These are phyloP conservation scores for Hypoxylon fuscum DNA, from an alignment of 495 filamentous ascomycete genomes.

Conservation along the genomic window DNA sequence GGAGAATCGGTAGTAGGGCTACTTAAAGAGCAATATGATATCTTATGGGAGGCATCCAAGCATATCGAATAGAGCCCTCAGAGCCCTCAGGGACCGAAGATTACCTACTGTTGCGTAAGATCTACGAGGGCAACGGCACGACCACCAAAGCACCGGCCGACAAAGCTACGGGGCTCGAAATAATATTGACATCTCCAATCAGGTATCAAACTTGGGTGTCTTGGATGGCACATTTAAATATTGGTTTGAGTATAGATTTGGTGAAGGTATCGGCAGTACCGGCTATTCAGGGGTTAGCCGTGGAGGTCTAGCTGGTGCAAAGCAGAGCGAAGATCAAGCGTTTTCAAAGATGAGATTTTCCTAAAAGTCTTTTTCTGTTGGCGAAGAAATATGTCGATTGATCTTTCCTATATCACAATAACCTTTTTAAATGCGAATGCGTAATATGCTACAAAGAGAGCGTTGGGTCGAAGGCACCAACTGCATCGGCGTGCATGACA, in stretches of 20 bases:
- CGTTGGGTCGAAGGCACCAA: no score
- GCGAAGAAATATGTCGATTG: no score
- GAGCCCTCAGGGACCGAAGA: conserved; percentile 13
- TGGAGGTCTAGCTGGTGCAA: background rate
- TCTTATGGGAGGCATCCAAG: no score
- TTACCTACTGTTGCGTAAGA: background rate
- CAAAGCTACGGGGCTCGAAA: conserved; percentile 6
- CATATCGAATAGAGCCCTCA: no score
- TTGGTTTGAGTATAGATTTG: conserved; percentile 23
- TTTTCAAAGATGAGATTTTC: background rate
- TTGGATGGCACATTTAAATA: background rate
- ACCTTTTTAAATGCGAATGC: no score
- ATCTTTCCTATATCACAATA: no score
- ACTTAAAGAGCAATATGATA: no score
- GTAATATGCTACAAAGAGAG: no score
- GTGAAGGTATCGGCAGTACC: conserved; percentile 15
- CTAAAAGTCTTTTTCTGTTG: background rate
- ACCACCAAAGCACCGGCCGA: background rate
- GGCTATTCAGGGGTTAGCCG: conserved; percentile 8
- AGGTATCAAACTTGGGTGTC: background rate
- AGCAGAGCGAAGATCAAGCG: background rate
- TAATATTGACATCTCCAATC: background rate
- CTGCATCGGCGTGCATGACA: no score
- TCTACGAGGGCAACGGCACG: background rate
- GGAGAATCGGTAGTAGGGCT: no score